phyloP scores from a whole-genome alignment of 2,329 filamentous ascomycete species.

The Xenoacremonium recifei region DNA sequence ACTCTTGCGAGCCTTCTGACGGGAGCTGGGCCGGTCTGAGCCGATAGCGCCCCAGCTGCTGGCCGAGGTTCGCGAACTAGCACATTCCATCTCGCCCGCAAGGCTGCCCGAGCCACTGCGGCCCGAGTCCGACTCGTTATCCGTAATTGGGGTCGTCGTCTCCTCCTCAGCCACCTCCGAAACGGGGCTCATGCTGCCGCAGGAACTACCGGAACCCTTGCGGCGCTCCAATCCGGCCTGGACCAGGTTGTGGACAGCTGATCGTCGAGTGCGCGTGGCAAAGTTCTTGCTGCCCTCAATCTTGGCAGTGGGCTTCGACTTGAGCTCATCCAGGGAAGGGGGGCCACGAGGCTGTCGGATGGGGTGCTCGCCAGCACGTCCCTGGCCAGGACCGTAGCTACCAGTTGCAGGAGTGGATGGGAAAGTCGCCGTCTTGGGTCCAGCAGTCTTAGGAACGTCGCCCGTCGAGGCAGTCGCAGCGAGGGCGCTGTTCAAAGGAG shows the following conservation, averaged over 20 bases:
- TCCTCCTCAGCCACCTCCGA: constrained; percentile 74
- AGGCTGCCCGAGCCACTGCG: constrained; percentile 77
- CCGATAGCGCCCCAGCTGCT: constrained; percentile 80
- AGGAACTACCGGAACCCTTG: constrained; percentile 67
- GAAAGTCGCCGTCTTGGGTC: constrained; percentile 76
- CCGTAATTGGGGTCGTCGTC: constrained; percentile 65
- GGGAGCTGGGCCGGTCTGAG: constrained; percentile 75
- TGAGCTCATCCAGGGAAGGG: constrained; percentile 86
- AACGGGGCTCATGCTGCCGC: constrained; percentile 82
- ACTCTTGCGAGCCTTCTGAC: constrained; percentile 63
- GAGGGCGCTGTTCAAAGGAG: constrained; percentile 53
- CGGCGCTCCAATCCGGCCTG: constrained; percentile 86
- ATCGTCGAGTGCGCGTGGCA: constrained; percentile 84
- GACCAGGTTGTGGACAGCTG: constrained; percentile 87
- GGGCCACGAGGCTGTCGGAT: constrained; percentile 90
- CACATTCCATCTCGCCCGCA: constrained; percentile 67
- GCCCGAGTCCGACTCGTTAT: constrained; percentile 72
- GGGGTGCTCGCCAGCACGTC: constrained; percentile 90
- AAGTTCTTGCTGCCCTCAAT: constrained; percentile 98
- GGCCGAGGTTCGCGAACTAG: constrained; percentile 73
- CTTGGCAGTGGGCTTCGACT: constrained; percentile 85
- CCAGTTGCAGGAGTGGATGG: constrained; percentile 79
- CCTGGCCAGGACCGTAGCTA: constrained; percentile 89
- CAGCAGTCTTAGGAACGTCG: constrained; percentile 55
- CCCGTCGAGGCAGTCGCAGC: constrained; percentile 43